Conservation (phyloP, 164 flowering plant species). For the Piper betle region DNA sequence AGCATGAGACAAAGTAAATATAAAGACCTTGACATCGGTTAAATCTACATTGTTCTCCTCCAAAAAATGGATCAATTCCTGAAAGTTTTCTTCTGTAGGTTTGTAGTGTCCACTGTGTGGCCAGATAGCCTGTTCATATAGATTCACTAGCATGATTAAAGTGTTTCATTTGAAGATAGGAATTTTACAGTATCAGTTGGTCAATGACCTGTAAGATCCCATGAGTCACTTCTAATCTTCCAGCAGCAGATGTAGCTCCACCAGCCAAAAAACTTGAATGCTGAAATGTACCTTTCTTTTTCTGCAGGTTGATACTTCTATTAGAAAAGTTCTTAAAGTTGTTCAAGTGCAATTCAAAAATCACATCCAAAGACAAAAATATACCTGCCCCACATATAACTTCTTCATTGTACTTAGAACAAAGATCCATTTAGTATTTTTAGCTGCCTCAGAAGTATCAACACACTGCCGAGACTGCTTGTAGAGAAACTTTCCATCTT, state of each 20-base stretch:
- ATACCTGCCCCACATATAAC: constrained; percentile 51
- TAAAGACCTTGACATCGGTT: constrained; percentile 51
- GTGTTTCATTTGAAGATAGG: not conserved
- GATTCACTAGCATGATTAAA: not conserved
- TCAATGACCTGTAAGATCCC: constrained; percentile 59
- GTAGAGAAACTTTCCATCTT: constrained; percentile 49
- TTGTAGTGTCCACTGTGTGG: constrained; percentile 97
- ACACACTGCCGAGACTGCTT: constrained; percentile 40
- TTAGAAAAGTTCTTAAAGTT: not conserved
- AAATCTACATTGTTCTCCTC: constrained; percentile 56
- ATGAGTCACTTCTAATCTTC: constrained; percentile 56
- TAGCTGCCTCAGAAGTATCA: constrained; percentile 47
- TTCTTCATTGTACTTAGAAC: constrained; percentile 73
- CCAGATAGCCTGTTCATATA: constrained; percentile 65
- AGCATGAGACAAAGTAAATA: not conserved
- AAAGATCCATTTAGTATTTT: constrained; percentile 82
- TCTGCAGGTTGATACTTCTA: constrained; percentile 13
- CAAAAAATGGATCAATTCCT: constrained; percentile 61
- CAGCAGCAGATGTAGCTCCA: constrained; percentile 91
- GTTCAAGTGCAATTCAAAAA: not conserved
- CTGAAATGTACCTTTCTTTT: constrained; percentile 78
- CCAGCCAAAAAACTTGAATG: constrained; percentile 98
- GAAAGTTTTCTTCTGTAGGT: constrained; percentile 88
- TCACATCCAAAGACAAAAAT: not conserved
- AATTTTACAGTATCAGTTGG: not conserved